Evolutionary conservation across 257 asterid genomes (phyloP), one percentile per base, ranked within the genome.

Genomic region (Misopates orontium): DNA sequence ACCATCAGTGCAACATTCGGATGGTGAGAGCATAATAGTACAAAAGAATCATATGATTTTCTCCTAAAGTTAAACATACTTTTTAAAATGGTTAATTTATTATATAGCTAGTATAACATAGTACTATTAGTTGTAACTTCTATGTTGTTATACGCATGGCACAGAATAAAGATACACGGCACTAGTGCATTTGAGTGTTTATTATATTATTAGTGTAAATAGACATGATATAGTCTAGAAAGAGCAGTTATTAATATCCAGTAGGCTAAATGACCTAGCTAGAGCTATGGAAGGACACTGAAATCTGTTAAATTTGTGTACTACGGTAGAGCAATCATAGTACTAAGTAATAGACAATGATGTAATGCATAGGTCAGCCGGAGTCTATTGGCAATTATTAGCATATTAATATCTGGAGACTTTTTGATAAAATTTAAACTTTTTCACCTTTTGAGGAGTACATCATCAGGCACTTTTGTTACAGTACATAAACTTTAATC

Each of bases 391-490:
- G 41, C 7, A 61, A 22, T 53, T 22, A 50, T 15, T 8, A 25
- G 1, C 22, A 4, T 25, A 36, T 25, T 39, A 40, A 70, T 53
- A 28, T 20, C 69, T 40, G 69, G 75, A 23, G 75, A 61, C 24
- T 22, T 7, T 15, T 10, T 24, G 42, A 53, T 59, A 66, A 66
- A 71, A 71, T 62, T 44, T 18, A 68, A 10, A 62, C 73, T 75
- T 82, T 80, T 74, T 60, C 81, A 78, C 84, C 82, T 70, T 80
- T 74, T 80, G 19, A 74, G 72, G 75, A 78, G 64, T 71, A 54
- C 73, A 68, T 69, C 72, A 54, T 60, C 50, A 64, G 56, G 36
- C 78, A 60, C 79, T 71, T n/a, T 71, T 56, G 18, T 18, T 5
- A 10, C 78, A 60, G 81, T 41, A n/a, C n/a, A n/a, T n/a, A n/a